Percentiles rank a stretch among this genome's conserved stretches.
Conservation (phyloP, 2,329 filamentous ascomycete species). For the Ceratocystis harringtonii region DNA sequence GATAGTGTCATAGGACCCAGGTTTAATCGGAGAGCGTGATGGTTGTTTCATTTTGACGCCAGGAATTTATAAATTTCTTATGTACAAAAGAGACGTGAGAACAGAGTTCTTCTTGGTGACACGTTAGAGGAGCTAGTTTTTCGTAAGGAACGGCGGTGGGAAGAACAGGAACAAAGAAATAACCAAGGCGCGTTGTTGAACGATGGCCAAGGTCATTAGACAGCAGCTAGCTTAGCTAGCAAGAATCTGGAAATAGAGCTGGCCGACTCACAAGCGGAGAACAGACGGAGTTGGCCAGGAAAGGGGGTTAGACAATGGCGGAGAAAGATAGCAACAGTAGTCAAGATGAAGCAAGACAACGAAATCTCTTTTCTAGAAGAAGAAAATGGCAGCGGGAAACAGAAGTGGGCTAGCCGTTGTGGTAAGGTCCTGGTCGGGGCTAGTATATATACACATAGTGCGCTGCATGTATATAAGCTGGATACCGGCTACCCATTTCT, state of each 20-base stretch:
- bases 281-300: not conserved
- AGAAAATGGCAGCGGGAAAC: not conserved
- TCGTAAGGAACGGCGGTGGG: not conserved
- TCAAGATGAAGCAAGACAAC: not conserved
- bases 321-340: not conserved
- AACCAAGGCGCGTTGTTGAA: not conserved
- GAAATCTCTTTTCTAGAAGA: not conserved
- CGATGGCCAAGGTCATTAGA: not conserved
- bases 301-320: not conserved
- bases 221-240: not conserved
- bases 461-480: not conserved
- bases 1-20: not conserved
- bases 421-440: not conserved
- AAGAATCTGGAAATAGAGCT: not conserved
- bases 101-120: not conserved
- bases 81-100: not conserved
- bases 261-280: not conserved
- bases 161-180: not conserved
- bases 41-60: not conserved
- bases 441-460: not conserved
- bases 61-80: not conserved
- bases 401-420: too few relatives aligned
- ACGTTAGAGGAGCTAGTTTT: not conserved
- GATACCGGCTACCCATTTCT: too few relatives aligned
- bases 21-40: not conserved